Evolutionary conservation across 768 basidiomycete genomes (phyloP).

Genomic region (Chiua virens): DNA sequence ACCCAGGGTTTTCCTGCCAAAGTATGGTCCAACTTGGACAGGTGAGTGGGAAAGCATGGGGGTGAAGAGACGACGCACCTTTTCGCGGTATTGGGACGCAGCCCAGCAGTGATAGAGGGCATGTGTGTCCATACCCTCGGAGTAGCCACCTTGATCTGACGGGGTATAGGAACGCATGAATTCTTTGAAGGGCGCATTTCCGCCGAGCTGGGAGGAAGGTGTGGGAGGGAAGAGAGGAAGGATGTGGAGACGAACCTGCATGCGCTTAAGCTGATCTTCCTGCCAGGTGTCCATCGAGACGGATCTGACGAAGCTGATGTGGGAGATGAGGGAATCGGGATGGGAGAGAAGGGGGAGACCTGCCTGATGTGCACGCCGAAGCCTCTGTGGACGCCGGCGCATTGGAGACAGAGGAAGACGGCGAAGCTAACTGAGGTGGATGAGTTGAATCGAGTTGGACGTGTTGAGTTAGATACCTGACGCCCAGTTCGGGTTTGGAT

Average conservation of each 20-base stretch:
- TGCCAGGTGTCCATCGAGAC: conserved; percentile 98
- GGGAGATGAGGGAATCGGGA: background rate
- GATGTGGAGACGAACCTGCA: conserved; percentile 65
- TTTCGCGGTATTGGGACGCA: conserved; percentile 91
- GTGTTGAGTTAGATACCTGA: conserved; percentile 47
- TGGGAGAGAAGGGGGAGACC: background rate
- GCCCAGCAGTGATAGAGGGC: conserved; percentile 94
- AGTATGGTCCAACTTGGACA: conserved; percentile 70
- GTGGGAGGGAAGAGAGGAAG: conserved; percentile 7
- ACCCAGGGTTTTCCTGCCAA: conserved; percentile 79
- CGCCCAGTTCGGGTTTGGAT: conserved; percentile 97
- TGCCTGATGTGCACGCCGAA: conserved; percentile 93
- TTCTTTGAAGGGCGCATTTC: conserved; percentile 78
- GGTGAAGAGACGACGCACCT: conserved; percentile 47
- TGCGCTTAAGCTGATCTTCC: conserved; percentile 80
- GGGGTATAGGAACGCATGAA: conserved; percentile 76
- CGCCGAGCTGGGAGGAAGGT: conserved; percentile 62
- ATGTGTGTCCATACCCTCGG: conserved; percentile 55
- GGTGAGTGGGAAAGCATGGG: conserved; percentile 15
- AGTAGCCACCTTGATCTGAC: conserved; percentile 67
- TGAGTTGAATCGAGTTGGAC: background rate
- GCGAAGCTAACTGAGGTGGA: conserved; percentile 57
- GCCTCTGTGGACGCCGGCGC: conserved; percentile 79
- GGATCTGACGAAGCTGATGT: conserved; percentile 79
- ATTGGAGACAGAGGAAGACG: conserved; percentile 89